Percentiles rank a stretch among this genome's conserved stretches.
Conservation (phyloP, 129 eudicot genomes). For the Logfia minima region DNA sequence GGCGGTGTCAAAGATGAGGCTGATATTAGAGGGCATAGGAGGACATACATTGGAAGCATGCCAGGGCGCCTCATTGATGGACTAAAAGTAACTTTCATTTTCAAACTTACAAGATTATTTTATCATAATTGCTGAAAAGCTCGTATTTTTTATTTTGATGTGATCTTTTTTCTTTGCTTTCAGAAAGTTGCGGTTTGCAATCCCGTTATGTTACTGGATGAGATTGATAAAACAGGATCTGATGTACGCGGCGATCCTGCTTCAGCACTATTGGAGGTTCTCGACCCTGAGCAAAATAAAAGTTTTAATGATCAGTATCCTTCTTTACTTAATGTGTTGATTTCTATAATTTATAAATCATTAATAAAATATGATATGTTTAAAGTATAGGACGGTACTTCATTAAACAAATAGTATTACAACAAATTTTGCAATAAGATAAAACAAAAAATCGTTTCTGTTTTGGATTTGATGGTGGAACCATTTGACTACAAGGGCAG, state of each 20-base stretch:
- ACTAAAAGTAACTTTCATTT: slow-evolving; percentile 53
- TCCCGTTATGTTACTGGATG: slow-evolving; percentile 96
- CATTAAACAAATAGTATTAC: background rate
- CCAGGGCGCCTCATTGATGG: slow-evolving; percentile 99
- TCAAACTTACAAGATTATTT: slow-evolving; percentile 1
- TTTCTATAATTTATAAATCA: background rate
- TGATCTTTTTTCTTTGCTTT: slow-evolving; percentile 1
- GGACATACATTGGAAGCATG: slow-evolving; percentile 98
- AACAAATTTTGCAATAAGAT: background rate
- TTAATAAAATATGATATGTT: background rate
- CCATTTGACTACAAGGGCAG: background rate
- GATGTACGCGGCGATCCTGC: slow-evolving; percentile 99
- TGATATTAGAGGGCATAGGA: slow-evolving; percentile 96
- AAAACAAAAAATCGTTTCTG: background rate
- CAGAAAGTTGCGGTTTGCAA: slow-evolving; percentile 91
- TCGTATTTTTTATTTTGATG: background rate
- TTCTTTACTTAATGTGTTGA: slow-evolving; percentile 12
- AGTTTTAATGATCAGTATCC: slow-evolving; percentile 99
- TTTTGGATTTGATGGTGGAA: background rate
- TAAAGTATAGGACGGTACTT: slow-evolving; percentile 3
- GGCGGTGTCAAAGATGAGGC: slow-evolving; percentile 99
- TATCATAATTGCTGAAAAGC: slow-evolving; percentile 5
- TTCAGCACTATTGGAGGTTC: slow-evolving; percentile 96
- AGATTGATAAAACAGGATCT: slow-evolving; percentile 98
- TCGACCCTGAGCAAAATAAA: slow-evolving; percentile 96